A percentile compares a stretch with the other conserved stretches of the same genome.
phyloP scores from a whole-genome alignment of 2,329 filamentous ascomycete species.

The Septoria petroselini region DNA sequence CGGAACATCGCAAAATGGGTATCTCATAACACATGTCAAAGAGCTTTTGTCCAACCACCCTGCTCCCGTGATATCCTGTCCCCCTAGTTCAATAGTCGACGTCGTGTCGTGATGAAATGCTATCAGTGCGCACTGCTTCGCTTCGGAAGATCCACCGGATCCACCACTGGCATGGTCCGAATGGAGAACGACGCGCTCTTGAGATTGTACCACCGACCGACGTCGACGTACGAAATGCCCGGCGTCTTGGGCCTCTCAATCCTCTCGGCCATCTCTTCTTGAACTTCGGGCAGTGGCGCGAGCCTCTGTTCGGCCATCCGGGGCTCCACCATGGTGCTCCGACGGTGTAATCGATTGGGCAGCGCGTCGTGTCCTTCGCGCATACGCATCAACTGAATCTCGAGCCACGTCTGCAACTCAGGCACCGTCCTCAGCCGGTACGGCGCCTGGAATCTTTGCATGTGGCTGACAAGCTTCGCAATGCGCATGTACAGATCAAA shows the following conservation, averaged over 20 bases:
- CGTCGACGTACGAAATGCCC: constrained; percentile 1
- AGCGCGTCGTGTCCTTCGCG: constrained; percentile 62
- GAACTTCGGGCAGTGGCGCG: constrained; percentile 5
- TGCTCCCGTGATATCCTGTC: not conserved
- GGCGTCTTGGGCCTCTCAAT: not conserved
- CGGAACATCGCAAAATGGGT: constrained; percentile 17
- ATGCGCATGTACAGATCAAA: constrained; percentile 96
- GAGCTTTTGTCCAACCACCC: constrained; percentile 4
- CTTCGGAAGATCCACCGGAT: constrained; percentile 7
- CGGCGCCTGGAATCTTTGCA: constrained; percentile 93
- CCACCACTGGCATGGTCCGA: constrained; percentile 3
- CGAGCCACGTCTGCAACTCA: constrained; percentile 91
- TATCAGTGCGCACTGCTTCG: constrained; percentile 11
- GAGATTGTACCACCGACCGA: constrained; percentile 8
- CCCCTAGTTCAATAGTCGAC: not conserved
- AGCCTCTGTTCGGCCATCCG: constrained; percentile 23
- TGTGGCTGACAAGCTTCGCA: constrained; percentile 89
- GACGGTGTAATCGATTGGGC: constrained; percentile 70
- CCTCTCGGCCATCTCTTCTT: not conserved
- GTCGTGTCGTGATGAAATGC: not conserved
- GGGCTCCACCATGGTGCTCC: constrained; percentile 80
- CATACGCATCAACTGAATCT: constrained; percentile 74
- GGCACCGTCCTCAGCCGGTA: constrained; percentile 79
- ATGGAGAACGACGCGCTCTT: constrained; percentile 4
- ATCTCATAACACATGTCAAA: constrained; percentile 24